phyloP scores from a whole-genome alignment of 2,329 filamentous ascomycete genomes.

The Mycosphaerella sp. region DNA sequence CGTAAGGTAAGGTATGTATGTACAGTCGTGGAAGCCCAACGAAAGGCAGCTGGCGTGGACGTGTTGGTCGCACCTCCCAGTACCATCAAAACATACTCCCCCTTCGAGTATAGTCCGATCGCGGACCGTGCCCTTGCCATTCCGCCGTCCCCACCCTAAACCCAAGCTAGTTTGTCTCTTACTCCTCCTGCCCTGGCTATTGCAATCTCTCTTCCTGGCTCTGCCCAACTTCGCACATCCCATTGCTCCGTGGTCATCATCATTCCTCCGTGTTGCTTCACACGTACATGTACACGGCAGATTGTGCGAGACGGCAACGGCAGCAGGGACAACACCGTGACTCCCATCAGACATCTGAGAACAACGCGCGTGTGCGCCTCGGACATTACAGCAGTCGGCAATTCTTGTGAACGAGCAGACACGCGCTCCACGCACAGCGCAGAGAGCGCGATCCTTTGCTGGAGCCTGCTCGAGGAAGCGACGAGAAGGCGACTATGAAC shows the following conservation, averaged over 20 bases:
- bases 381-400: not conserved
- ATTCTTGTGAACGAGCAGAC: not conserved
- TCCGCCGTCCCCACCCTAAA: no score
- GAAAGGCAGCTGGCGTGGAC: not conserved
- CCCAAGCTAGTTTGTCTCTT: no score
- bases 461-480: not conserved
- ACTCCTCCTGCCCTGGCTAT: no score
- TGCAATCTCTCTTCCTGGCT: no score
- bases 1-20: not conserved
- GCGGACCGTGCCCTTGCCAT: no score
- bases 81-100: no score
- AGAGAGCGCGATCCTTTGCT: not conserved
- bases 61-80: not conserved
- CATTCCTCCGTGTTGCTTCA: not conserved
- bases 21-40: conserved; percentile 3
- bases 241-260: not conserved
- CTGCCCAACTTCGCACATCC: no score
- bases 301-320: not conserved
- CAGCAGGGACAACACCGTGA: not conserved
- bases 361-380: not conserved
- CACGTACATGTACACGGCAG: not conserved
- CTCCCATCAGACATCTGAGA: not conserved
- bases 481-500: conserved; percentile 1
- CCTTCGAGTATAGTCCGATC: no score
- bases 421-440: not conserved